Base-by-base conservation (phyloP, 371 early-diverging fungal genomes). In the Mortierella sp. region DNA sequence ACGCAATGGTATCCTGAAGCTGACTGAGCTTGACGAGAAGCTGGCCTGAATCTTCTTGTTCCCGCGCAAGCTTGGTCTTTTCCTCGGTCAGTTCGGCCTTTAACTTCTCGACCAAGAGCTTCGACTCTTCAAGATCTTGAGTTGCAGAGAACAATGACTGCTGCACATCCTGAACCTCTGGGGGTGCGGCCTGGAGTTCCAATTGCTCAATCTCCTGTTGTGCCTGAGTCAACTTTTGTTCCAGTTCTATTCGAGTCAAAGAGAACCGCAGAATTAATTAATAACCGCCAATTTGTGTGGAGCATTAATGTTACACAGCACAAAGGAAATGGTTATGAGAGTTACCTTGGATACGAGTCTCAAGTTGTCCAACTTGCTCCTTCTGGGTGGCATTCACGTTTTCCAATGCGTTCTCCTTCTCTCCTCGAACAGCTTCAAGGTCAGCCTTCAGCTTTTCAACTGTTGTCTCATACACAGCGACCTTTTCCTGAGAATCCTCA, bases 131-230 rank as follows among this genome's bases (percentile, higher is more conserved):
- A 2, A 85, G 55, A 26, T 85, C 82, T 45, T 85, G 85, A 11
- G 85, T 85, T 8, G 80, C 79, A 31, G 79, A 76, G 47, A 81
- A 79, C 24, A 81, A 58, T 42, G 81, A 38, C 47, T 81, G 81
- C 28, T 85, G 85, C 19, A 81, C 77, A 48, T 85, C 85, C 48
- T 85, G 85, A n/a, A 85, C 74, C 24, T 85, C 85, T 50, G 77
- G 74, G 3, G 85, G 85, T 31, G 76, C 81, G 0, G 74, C 74
- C 65, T 85, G 85, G 34, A 81, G 73, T 52, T 85, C 85, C 5
- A 85, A 71, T 26, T 81, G 82, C 50, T 85, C 85, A 63, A 81
- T 81, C 34, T 85, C 85, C 52, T 81, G 50, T 14, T 79, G 81
- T 3, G 82, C 85, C 54, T 79, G 70, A 10, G 58, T 55, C 70